Conservation (phyloP, 331 rosid species). For the Prunus yedoensis region DNA sequence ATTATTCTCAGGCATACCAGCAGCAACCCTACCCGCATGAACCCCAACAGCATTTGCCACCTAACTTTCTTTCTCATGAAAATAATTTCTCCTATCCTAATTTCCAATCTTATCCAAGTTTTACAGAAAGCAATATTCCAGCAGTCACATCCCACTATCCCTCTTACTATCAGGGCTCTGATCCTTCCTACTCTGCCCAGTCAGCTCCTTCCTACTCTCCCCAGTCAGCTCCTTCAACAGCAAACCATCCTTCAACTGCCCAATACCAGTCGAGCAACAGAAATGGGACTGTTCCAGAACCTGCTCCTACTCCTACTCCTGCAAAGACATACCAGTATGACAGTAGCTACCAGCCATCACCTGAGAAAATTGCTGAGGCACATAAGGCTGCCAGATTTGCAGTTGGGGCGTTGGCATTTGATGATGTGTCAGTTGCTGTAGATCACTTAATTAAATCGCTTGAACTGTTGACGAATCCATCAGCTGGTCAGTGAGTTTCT, state of each 20-base stretch:
- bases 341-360: constrained; percentile 76
- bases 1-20: constrained; percentile 55
- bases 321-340: constrained; percentile 64
- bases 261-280: constrained; percentile 48
- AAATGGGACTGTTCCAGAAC: constrained; percentile 54
- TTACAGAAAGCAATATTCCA: constrained; percentile 81
- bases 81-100: constrained; percentile 50
- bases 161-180: constrained; percentile 47
- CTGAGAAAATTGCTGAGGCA: constrained; percentile 93
- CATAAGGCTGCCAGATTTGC: constrained; percentile 99
- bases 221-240: constrained; percentile 24
- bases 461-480: constrained; percentile 88
- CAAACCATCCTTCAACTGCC: constrained; percentile 30
- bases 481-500: constrained; percentile 46
- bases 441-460: constrained; percentile 84
- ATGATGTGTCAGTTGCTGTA: constrained; percentile 86
- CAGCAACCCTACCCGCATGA: constrained; percentile 68
- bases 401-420: constrained; percentile 97
- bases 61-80: constrained; percentile 61
- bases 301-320: constrained; percentile 37
- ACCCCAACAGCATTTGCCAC: constrained; percentile 59
- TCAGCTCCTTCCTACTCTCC: constrained; percentile 25
- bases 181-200: constrained; percentile 24
- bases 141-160: constrained; percentile 54
- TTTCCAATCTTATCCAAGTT: constrained; percentile 96